These are phyloP conservation scores for Zymoseptoria passerinii DNA, from an alignment of 2,329 filamentous ascomycete species.

Conservation along the genomic window DNA sequence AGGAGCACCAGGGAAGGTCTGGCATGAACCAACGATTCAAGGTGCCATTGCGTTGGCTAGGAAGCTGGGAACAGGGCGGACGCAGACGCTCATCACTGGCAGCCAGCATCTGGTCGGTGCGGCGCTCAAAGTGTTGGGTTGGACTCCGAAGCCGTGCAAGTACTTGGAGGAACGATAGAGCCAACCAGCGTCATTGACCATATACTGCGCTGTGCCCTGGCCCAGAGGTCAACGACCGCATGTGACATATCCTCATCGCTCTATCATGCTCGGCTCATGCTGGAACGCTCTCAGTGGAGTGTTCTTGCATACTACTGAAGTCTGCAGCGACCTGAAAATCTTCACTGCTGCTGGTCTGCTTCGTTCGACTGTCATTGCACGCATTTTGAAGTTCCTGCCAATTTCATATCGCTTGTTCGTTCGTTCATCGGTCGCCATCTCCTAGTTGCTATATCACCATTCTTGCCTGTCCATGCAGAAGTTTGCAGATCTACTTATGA, in stretches of 20 bases:
- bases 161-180: not conserved
- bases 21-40: conserved; percentile 12
- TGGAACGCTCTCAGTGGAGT: too few relatives aligned
- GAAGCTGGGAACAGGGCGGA: not conserved
- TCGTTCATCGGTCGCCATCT: too few relatives aligned
- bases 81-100: conserved; percentile 12
- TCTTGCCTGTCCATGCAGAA: too few relatives aligned
- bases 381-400: too few relatives aligned
- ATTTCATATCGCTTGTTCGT: too few relatives aligned
- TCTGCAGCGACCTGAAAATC: too few relatives aligned
- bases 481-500: not conserved
- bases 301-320: too few relatives aligned
- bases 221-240: not conserved
- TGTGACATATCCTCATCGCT: too few relatives aligned
- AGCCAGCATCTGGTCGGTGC: conserved; percentile 16
- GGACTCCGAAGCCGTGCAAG: conserved; percentile 1
- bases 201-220: not conserved
- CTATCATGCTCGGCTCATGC: too few relatives aligned
- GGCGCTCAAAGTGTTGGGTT: conserved; percentile 6
- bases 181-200: not conserved
- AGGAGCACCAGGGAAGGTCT: conserved; percentile 1
- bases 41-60: conserved; percentile 8
- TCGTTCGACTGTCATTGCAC: too few relatives aligned
- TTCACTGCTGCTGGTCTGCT: too few relatives aligned
- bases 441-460: too few relatives aligned